A percentile compares a stretch with the other conserved stretches of the same genome.
These are phyloP conservation scores for Pleurostoma richardsiae DNA, from an alignment of 2,329 filamentous ascomycete genomes.

Conservation along the genomic window DNA sequence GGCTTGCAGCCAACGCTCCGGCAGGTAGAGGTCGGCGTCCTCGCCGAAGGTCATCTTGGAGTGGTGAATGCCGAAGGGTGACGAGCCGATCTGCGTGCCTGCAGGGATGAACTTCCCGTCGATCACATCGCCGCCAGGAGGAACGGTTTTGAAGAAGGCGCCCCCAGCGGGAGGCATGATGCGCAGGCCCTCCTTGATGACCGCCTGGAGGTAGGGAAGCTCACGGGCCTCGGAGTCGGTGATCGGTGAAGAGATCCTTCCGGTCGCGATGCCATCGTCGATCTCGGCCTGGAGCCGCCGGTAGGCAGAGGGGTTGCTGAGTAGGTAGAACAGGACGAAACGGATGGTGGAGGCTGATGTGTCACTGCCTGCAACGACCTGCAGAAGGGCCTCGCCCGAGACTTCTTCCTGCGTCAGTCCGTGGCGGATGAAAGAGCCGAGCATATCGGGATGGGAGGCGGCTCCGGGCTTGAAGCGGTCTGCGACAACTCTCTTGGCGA, in stretches of 20 bases:
- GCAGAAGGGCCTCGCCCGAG: constrained; percentile 1
- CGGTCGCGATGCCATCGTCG: constrained; percentile 31
- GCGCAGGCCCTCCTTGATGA: constrained; percentile 31
- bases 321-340: constrained; percentile 38
- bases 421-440: constrained; percentile 5
- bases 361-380: constrained; percentile 43
- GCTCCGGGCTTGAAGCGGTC: constrained; percentile 14
- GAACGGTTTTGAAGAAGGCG: constrained; percentile 13
- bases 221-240: constrained; percentile 17
- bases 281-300: constrained; percentile 11
- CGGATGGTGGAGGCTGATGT: constrained; percentile 45
- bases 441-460: constrained; percentile 2
- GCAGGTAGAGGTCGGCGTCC: constrained; percentile 32
- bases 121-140: constrained; percentile 20
- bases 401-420: constrained; percentile 2
- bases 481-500: constrained; percentile 15
- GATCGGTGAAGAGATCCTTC: constrained; percentile 25
- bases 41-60: constrained; percentile 23
- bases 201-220: constrained; percentile 29
- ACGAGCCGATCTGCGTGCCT: constrained; percentile 30
- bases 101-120: constrained; percentile 26
- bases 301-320: constrained; percentile 32
- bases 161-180: constrained; percentile 23
- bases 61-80: constrained; percentile 24
- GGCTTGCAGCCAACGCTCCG: constrained; percentile 36